These are phyloP conservation scores for Naegleria gruberi DNA, from an alignment of 208 protist genomes.

Conservation along the genomic window DNA sequence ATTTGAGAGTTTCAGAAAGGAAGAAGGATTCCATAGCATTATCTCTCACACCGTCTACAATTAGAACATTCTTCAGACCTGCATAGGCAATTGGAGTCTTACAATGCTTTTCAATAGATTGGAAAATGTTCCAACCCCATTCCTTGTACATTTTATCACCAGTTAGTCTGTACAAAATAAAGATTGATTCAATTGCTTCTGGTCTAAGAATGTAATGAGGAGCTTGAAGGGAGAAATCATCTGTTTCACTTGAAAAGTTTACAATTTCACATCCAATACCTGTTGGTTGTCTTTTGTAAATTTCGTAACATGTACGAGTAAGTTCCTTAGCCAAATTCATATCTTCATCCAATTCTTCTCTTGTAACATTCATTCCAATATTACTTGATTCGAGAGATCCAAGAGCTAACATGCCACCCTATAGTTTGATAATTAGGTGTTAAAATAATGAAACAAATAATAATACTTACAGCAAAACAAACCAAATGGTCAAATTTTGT, in stretches of 20 bases:
- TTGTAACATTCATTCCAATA: neutral
- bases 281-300: conserved; percentile 38
- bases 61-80: conserved; percentile 28
- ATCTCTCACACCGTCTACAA: neutral
- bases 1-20: conserved; percentile 79
- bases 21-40: conserved; percentile 74
- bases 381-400: neutral
- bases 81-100: conserved; percentile 25
- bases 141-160: conserved; percentile 56
- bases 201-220: conserved; percentile 43
- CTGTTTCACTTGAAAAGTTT: neutral
- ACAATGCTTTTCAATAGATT: conserved; percentile 46
- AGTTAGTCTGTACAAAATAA: conserved; percentile 53
- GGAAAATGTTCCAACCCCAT: conserved; percentile 59
- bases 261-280: conserved; percentile 49
- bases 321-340: conserved; percentile 35
- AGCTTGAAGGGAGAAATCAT: neutral
- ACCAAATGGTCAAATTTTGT: conserved; percentile 22
- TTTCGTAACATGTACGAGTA: conserved; percentile 48
- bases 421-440: neutral
- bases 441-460: neutral
- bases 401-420: conserved; percentile 1
- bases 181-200: conserved; percentile 63
- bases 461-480: conserved; percentile 9
- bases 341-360: neutral